phyloP scores from a whole-genome alignment of 208 protist species.

The Leishmania tarentolae region DNA sequence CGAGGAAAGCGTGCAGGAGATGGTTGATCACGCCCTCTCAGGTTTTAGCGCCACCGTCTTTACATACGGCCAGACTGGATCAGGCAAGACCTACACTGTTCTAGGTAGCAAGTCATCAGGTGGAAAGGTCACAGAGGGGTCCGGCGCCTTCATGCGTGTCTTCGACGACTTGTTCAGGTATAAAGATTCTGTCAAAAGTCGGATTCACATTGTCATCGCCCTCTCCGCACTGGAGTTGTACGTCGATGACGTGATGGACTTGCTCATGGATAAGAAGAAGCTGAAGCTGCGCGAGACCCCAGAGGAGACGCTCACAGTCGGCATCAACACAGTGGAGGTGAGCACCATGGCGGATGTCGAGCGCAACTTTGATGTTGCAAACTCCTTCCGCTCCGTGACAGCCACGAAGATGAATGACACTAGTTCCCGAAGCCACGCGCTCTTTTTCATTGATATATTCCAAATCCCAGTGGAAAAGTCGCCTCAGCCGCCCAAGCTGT shows the following conservation, averaged over 20 bases:
- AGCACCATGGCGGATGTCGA: conserved; percentile 72
- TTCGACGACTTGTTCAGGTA: conserved; percentile 89
- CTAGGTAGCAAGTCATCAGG: conserved; percentile 61
- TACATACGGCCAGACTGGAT: conserved; percentile 91
- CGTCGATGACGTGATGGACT: conserved; percentile 87
- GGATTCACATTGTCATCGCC: conserved; percentile 69
- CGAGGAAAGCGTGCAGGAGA: conserved; percentile 79
- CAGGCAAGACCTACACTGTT: conserved; percentile 93
- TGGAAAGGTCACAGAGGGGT: conserved; percentile 42
- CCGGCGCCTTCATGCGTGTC: conserved; percentile 85
- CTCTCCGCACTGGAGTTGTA: conserved; percentile 90
- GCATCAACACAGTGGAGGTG: conserved; percentile 72
- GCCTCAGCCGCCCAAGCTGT: conserved; percentile 36
- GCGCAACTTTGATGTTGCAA: conserved; percentile 73
- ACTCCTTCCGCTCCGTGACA: conserved; percentile 73
- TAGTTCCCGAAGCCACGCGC: conserved; percentile 89
- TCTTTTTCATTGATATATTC: conserved; percentile 92
- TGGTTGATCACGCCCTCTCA: conserved; percentile 79
- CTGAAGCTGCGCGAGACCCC: conserved; percentile 82
- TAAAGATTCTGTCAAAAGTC: conserved; percentile 36
- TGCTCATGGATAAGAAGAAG: conserved; percentile 79
- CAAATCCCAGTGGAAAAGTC: conserved; percentile 40
- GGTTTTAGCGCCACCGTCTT: conserved; percentile 88
- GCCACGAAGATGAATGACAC: conserved; percentile 91
- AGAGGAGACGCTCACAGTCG: conserved; percentile 69